Percentiles rank a stretch among this genome's conserved stretches.
These are phyloP conservation scores for Tilletiopsis washingtonensis DNA, from an alignment of 1,284 basidiomycete species.

Conservation along the genomic window DNA sequence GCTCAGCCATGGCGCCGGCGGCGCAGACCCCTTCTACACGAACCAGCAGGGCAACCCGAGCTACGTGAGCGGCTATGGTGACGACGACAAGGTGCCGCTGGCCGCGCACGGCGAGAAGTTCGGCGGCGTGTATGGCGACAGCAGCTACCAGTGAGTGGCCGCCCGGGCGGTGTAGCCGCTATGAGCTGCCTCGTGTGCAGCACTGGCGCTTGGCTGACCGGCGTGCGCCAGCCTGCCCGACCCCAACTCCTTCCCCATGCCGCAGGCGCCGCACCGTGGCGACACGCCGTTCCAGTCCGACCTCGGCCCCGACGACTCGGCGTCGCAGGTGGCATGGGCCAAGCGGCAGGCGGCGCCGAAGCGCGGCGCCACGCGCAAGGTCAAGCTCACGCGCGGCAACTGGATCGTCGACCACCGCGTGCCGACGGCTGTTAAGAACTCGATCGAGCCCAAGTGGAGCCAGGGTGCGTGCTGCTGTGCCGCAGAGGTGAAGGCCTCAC, in stretches of 20 bases:
- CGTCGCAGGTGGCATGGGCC: constrained; percentile 37
- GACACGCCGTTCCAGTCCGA: constrained; percentile 14
- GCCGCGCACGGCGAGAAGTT: constrained; percentile 27
- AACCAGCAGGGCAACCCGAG: constrained; percentile 1
- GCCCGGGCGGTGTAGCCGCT: too few species aligned
- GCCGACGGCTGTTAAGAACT: constrained; percentile 74
- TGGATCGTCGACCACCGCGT: constrained; percentile 56
- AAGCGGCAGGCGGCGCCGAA: constrained; percentile 47
- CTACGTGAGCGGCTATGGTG: constrained; percentile 13
- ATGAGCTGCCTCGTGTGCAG: too few species aligned
- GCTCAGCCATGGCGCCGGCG: background rate
- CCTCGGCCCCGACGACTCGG: constrained; percentile 14
- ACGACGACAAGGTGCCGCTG: constrained; percentile 26
- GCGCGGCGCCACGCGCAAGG: constrained; percentile 58
- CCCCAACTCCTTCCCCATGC: constrained; percentile 11
- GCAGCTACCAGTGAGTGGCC: too few species aligned
- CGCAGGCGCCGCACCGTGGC: constrained; percentile 11
- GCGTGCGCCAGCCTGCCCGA: constrained; percentile 1
- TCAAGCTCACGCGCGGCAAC: constrained; percentile 69
- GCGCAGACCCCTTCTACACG: constrained; percentile 5
- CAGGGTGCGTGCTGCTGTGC: constrained; percentile 14
- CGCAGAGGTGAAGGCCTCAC: background rate
- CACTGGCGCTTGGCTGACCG: background rate
- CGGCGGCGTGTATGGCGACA: too few species aligned
- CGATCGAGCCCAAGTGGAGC: constrained; percentile 71